Conservation (phyloP, 169 alveolate species). For the Plasmodium coatneyi region DNA sequence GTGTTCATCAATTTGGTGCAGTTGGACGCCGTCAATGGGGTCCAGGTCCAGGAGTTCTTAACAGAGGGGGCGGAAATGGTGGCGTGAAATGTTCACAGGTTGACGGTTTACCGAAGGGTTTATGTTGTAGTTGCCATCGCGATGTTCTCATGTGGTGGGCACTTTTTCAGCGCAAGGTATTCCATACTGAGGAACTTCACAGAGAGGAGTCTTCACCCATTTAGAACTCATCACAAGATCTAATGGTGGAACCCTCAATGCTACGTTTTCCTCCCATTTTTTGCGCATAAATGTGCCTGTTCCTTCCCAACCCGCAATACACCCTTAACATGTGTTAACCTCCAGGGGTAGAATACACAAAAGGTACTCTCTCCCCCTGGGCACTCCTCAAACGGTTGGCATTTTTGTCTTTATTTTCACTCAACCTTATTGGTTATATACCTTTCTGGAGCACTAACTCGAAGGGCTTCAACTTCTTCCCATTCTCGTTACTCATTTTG, state of each 20-base stretch:
- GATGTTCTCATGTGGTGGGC: not conserved
- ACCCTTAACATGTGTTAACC: not conserved
- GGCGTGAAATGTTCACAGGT: not conserved
- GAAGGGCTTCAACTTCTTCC: slow-evolving; percentile 44
- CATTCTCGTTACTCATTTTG: slow-evolving; percentile 24
- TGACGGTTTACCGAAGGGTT: not conserved
- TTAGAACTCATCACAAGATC: not conserved
- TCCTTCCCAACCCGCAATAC: not conserved
- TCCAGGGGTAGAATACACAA: not conserved
- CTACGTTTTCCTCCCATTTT: not conserved
- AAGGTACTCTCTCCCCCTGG: not conserved
- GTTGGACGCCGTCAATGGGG: slow-evolving; percentile 38
- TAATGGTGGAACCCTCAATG: not conserved
- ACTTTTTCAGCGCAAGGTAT: not conserved
- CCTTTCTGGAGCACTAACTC: slow-evolving; percentile 72
- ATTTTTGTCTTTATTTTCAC: slow-evolving; percentile 1
- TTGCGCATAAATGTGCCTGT: not conserved
- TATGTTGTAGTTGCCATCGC: not conserved
- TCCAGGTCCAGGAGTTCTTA: slow-evolving; percentile 65
- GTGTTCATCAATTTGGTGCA: slow-evolving; percentile 17
- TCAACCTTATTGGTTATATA: not conserved
- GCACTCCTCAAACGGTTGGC: not conserved
- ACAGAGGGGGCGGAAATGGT: not conserved
- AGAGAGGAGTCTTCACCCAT: not conserved
- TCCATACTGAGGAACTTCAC: not conserved